Evolutionary conservation across 2,329 filamentous ascomycete genomes (phyloP), one percentile per base, ranked within the genome.

Genomic region (Microcyclospora tardicrescens): DNA sequence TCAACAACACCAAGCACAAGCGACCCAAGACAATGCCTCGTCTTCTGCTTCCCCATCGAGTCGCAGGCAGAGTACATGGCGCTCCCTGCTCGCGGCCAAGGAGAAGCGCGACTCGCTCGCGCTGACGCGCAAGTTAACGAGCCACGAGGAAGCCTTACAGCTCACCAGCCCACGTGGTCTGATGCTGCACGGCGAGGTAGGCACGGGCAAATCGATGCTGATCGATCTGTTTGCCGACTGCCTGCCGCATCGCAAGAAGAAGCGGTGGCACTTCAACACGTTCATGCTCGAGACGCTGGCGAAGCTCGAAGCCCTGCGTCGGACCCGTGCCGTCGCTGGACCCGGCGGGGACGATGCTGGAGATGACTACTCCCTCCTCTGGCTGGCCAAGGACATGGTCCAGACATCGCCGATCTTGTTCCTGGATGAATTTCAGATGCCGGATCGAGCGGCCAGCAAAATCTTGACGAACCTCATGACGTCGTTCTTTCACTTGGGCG

Each of bases 141-240:
- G 70, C 47, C 73, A 86, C 53, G 77, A 87, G 55, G 73, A 75
- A 14, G 83, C 83, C 10, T 69, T 85, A 44, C 66, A 76, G 34
- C 70, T 87, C 35, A 69, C 82, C 50, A 84, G 80, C 0, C 84
- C 84, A 0, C 75, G 71, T 48, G 84, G 84, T 0, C 62, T 91
- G 12, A 78, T 89, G 54, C 67, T 91, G 0, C 84, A 84, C 16
- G 83, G 84, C 6, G 82, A 86, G 54, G 84, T 91, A 2, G 84
- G 84, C 10, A 85, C 81, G 0, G 83, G 84, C 11, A 91, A 91
- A 57, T 82, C 77, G 5, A 86, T 91, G 81, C 70, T 91, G n/a
- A 69, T 87, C 11, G 83, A 89, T 52, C 64, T 91, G 0, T 74
- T 91, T n/a, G 81, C 81, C 11, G 79, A 85, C 37, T 81, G 79